These are phyloP conservation scores for Populus ilicifolia DNA, from an alignment of 345 rosid species.

Conservation along the genomic window DNA sequence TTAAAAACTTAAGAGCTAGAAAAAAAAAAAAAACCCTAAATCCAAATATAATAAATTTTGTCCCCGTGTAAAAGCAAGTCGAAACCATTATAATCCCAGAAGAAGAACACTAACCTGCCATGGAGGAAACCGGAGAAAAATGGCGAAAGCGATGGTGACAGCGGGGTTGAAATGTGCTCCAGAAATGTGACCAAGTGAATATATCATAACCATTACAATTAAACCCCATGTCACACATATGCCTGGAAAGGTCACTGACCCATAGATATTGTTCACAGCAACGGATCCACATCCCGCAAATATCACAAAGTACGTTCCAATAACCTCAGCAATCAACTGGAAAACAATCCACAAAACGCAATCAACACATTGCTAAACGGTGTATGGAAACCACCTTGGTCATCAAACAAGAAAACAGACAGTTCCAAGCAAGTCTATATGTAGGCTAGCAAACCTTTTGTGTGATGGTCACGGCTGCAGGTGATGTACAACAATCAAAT, in stretches of 20 bases:
- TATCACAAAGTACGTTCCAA: slow-evolving; percentile 68
- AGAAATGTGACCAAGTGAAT: slow-evolving; percentile 67
- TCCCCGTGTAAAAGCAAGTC: too few species aligned
- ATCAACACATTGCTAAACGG: too few species aligned
- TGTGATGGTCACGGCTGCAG: background rate
- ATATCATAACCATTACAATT: slow-evolving; percentile 70
- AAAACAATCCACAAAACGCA: background rate
- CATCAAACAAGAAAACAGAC: too few species aligned
- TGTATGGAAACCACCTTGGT: too few species aligned
- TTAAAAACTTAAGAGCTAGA: too few species aligned
- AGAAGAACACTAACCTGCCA: slow-evolving; percentile 33
- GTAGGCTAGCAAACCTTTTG: slow-evolving; percentile 11
- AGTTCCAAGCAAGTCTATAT: background rate
- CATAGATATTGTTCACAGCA: slow-evolving; percentile 58
- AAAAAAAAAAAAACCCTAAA: too few species aligned
- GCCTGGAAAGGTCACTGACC: slow-evolving; percentile 61
- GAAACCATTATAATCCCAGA: background rate
- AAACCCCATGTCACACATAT: slow-evolving; percentile 63
- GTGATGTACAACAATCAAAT: background rate
- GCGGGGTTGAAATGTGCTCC: slow-evolving; percentile 86
- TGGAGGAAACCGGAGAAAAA: slow-evolving; percentile 52
- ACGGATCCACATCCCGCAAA: slow-evolving; percentile 74
- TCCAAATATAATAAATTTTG: too few species aligned
- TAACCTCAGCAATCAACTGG: slow-evolving; percentile 58
- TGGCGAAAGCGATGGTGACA: slow-evolving; percentile 57